Base-by-base conservation (phyloP, 164 flowering plant species). In the Warburgia ugandensis region DNA sequence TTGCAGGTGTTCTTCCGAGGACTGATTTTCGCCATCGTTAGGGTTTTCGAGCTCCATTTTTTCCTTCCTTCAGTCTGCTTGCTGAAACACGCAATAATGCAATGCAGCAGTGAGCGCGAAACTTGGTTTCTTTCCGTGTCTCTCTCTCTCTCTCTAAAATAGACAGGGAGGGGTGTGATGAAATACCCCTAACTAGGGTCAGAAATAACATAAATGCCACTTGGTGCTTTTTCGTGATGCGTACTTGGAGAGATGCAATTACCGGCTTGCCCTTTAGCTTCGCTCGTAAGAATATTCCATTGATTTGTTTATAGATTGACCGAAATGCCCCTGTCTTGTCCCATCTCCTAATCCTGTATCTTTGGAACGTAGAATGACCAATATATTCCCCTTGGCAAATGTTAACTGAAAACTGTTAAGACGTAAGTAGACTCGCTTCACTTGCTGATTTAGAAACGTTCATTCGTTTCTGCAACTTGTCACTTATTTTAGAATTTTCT, bases 31-130 rank as follows among this genome's bases (percentile, higher is more conserved):
- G 29, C 61, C 64, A 50, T 55, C 42, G 59, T 31, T 49, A 43
- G 59, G 40, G 59, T 38, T 64, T 49, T 45, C 29, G 20, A 59
- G 60, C 53, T 56, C 56, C 70, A 60, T 27, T n/a, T 0, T 1
- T 43, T 5, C 14, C 29, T n/a, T 2, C 49, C 8, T 20, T 27
- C 5, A 32, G 13, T 43, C 3, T 20, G 46, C 37, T 42, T 59
- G 41, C 9, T 44, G 47, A 16, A 17, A 22, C 40, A 48, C 56
- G 59, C 47, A 53, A 42, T 52, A 28, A 58, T 39, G 30, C 49
- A 29, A 16, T 5, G 9, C n/a, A n/a, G n/a, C n/a, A n/a, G n/a
- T n/a, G n/a, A n/a, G n/a, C n/a, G n/a, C n/a, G n/a, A n/a, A n/a
- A n/a, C n/a, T n/a, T n/a, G n/a, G n/a, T n/a, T n/a, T n/a, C n/a